Base-by-base conservation (phyloP, 371 early-diverging fungal genomes). In the Paramicrosporidium saccamoebae region DNA sequence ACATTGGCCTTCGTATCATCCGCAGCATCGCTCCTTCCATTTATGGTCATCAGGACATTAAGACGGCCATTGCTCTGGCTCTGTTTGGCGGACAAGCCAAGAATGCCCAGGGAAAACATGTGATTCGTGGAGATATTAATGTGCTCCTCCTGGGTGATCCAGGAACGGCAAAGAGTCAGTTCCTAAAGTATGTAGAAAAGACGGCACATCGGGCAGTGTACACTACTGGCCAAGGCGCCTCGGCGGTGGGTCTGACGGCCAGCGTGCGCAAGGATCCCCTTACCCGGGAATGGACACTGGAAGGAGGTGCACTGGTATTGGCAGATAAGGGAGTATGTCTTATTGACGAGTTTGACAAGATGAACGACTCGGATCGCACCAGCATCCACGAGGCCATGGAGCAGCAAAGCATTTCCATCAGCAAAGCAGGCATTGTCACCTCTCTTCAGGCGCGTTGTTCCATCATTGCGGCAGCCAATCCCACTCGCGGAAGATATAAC, bases 301-400 rank as follows among this genome's bases (percentile, higher is more conserved):
- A 98, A 48, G 97, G 97, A 26, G 99, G 99, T 13, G 97, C 99
- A 1, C 50, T 97, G 12, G 98, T 97, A 8, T 54, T 97, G 36
- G 95, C 95, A 8, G 98, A 97, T 47, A 64, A 72, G 30, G 98
- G 98, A 22, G 67, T 95, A 10, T 90, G 92, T 37, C 40, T 82
- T 27, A 97, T 97, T 39, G 97, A 97, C 42, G 97, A 94, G 55
- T 95, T 95, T 53, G 97, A 97, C 44, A 97, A 97, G 43, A 97
- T 97, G 95, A 79, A 82, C 32, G 96, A 97, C 29, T 46, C 58
- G 18, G 92, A 90, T 33, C 54, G 88, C 20, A 73, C 74, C 2
- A 62, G 68, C 23, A 94, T 96, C 37, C 97, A 94, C 58, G 98
- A 97, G 50, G 95, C 90, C n/a, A 97, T 97, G 98, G 98, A 97